Conservation (phyloP, 176 grass and related monocot species). For the Poa pratensis region DNA sequence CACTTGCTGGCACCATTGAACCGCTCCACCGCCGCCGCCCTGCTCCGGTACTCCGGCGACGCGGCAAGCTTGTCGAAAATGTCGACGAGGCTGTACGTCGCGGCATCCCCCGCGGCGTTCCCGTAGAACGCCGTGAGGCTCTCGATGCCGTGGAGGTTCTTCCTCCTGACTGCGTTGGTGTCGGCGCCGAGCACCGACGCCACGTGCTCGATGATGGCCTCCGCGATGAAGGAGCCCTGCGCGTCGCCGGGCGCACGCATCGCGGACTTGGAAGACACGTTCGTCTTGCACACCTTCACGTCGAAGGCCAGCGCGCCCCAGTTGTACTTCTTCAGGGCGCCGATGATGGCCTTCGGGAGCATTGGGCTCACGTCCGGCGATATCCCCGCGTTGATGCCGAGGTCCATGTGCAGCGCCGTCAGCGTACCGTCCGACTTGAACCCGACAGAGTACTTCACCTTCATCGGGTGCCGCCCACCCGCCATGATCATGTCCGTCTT, state of each 20-base stretch:
- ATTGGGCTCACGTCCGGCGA: conserved; percentile 50
- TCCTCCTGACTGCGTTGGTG: conserved; percentile 63
- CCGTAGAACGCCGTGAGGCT: conserved; percentile 65
- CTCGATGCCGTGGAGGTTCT: conserved; percentile 72
- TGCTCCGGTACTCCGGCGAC: conserved; percentile 56
- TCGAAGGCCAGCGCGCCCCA: conserved; percentile 76
- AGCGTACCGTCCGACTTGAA: conserved; percentile 87
- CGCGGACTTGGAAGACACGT: conserved; percentile 64
- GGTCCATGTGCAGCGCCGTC: conserved; percentile 63
- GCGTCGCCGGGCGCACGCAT: conserved; percentile 72
- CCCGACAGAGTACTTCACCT: conserved; percentile 70
- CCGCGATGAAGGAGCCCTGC: conserved; percentile 88
- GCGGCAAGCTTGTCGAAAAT: conserved; percentile 72
- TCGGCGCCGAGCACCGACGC: conserved; percentile 56
- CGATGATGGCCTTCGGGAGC: conserved; percentile 17
- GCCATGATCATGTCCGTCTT: conserved; percentile 82
- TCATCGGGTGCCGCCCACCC: conserved; percentile 82
- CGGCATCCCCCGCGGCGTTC: conserved; percentile 41
- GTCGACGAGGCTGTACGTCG: conserved; percentile 68
- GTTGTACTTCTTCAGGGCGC: conserved; percentile 79
- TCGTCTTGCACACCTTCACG: conserved; percentile 80
- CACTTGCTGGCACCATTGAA: conserved; percentile 74
- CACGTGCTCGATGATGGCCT: conserved; percentile 86
- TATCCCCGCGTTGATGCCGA: conserved; percentile 67
- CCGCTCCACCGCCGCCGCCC: conserved; percentile 34